phyloP scores from a whole-genome alignment of 2,329 filamentous ascomycete genomes.

The Ophiocordyceps sinensis region DNA sequence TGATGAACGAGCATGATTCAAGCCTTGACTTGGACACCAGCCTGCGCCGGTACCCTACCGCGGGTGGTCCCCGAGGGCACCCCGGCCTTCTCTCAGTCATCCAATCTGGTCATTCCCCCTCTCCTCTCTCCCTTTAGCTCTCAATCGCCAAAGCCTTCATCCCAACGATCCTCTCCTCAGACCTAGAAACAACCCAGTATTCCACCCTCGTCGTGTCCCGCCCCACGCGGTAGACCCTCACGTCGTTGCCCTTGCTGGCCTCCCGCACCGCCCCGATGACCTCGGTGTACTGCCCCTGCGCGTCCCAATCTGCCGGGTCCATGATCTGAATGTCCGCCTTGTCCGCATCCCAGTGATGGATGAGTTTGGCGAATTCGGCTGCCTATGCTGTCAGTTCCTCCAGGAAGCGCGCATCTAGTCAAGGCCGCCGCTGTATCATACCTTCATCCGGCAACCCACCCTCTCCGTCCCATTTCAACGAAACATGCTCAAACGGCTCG shows the following conservation, averaged over 20 bases:
- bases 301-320: conserved; percentile 59
- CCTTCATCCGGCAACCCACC: conserved; percentile 45
- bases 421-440: conserved; percentile 18
- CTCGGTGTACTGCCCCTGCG: conserved; percentile 51
- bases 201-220: conserved; percentile 50
- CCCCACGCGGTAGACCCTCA: conserved; percentile 61
- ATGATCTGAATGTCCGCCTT: conserved; percentile 49
- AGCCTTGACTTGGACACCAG: too few species aligned
- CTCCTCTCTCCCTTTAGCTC: conserved; percentile 11
- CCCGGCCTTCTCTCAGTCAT: too few species aligned
- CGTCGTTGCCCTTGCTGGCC: conserved; percentile 47
- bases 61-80: too few species aligned
- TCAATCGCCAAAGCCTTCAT: conserved; percentile 68
- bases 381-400: conserved; percentile 1
- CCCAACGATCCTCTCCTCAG: conserved; percentile 53
- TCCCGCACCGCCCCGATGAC: conserved; percentile 55
- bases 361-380: conserved; percentile 58
- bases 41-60: too few species aligned
- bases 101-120: too few species aligned
- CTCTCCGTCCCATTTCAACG: conserved; percentile 42
- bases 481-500: conserved; percentile 70
- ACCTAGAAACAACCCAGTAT: conserved; percentile 64
- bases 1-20: too few species aligned
- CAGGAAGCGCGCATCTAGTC: too few species aligned
- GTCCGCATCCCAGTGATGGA: conserved; percentile 39